Evolutionary conservation across 106 monocot genomes (phyloP).

Genomic region (Triglochin maritima): DNA sequence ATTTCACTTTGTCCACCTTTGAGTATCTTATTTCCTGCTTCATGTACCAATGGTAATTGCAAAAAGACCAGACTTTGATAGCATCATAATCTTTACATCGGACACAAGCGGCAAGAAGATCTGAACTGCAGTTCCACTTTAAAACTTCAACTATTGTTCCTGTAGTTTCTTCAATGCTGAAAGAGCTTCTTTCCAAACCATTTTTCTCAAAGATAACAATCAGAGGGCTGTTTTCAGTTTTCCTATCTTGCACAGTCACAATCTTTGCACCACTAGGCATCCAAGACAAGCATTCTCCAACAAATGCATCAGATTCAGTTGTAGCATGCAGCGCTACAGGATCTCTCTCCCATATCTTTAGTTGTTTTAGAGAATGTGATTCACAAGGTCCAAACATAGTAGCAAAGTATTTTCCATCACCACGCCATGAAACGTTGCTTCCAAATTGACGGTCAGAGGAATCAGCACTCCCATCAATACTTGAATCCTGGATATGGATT

Average conservation of each 20-base stretch:
- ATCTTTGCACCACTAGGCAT: conserved; percentile 96
- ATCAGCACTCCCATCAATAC: background rate
- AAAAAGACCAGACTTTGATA: conserved; percentile 73
- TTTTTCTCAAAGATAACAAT: conserved; percentile 91
- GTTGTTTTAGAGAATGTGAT: conserved; percentile 29
- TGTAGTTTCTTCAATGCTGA: conserved; percentile 38
- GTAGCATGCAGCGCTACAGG: conserved; percentile 67
- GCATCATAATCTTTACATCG: conserved; percentile 43
- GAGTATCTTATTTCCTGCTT: conserved; percentile 82
- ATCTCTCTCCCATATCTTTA: conserved; percentile 88
- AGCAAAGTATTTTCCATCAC: conserved; percentile 95
- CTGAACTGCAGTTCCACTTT: conserved; percentile 90
- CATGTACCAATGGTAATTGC: conserved; percentile 94
- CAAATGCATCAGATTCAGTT: conserved; percentile 43
- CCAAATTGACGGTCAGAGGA: conserved; percentile 1
- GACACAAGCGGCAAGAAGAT: conserved; percentile 64
- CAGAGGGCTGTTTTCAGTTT: conserved; percentile 39
- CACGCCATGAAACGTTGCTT: conserved; percentile 74
- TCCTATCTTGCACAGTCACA: conserved; percentile 43
- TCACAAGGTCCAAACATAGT: conserved; percentile 38
- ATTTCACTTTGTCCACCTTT: conserved; percentile 48
- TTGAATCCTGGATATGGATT: conserved; percentile 5
- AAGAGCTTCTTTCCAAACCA: conserved; percentile 79
- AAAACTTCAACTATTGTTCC: conserved; percentile 34
- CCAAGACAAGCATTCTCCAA: conserved; percentile 66